Evolutionary conservation across 495 filamentous ascomycete genomes (phyloP), one percentile per base, ranked within the genome.

Genomic region (Hypoxylon cercidicola): DNA sequence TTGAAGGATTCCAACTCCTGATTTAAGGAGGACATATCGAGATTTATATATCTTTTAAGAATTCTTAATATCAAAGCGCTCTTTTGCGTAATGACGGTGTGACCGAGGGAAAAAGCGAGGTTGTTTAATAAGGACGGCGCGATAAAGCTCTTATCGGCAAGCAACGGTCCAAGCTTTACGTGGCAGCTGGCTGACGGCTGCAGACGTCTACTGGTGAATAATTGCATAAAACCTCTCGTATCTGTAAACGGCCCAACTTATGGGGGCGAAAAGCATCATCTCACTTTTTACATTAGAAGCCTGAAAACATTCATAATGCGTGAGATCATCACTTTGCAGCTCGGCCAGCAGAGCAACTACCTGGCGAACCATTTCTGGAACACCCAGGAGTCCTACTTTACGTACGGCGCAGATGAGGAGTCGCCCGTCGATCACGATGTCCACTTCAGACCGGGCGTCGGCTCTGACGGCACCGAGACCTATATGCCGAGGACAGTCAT

Each of bases 341-440:
- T 98, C 52, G 95, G 95, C 37, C 91, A 97, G 68, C 87, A 89
- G 72, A 90, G 89, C 69, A 99, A 99, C 78, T 96, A 97, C 69
- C 75, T 97, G 23, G 93, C 89, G n/a, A 97, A 92, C 0, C 95
- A 99, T 79, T 98, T 97, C 74, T 99, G 96, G 96, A 99, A 99
- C 69, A 82, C 92, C 23, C 94, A 97, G 92, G 96, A 99, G 81
- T 97, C 94, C 10, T 99, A 99, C 77, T 99, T 99, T 73, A 97
- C 95, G 20, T 98, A 97, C 72, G 80, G 83, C 9, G 84, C 83
- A 30, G 79, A 88, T 28, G 78, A 87, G 48, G 81, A 86, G 59
- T 90, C 92, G 19, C 83, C 84, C 0, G 77, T 99, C 58, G 87
- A 99, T 70, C 95, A 98, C 81, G 90, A 98, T 74, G 83, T 98